Evolutionary conservation across 352 stramenopile species (phyloP).

Genomic region (Plasmopara halstedii): DNA sequence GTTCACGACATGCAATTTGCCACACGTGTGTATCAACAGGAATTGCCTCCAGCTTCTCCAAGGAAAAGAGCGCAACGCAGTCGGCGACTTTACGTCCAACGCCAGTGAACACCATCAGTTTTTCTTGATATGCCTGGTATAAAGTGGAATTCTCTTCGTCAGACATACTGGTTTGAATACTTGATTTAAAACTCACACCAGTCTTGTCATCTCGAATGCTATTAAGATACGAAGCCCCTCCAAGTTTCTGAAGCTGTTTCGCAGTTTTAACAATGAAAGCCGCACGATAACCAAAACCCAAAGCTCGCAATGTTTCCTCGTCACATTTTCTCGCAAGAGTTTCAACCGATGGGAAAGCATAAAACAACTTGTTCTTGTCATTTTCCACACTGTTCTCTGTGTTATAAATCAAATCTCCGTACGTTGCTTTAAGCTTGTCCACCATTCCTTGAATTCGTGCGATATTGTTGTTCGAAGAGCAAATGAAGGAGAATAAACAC

Average conservation of each 20-base stretch:
- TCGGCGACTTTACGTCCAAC: slow-evolving; percentile 95
- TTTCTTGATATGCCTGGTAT: slow-evolving; percentile 35
- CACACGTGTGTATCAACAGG: slow-evolving; percentile 97
- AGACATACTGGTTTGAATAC: slow-evolving; percentile 7
- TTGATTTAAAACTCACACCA: too few species aligned
- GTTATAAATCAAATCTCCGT: slow-evolving; percentile 65
- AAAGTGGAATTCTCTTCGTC: background rate
- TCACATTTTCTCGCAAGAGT: slow-evolving; percentile 58
- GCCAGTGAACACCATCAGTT: slow-evolving; percentile 66
- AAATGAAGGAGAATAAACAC: slow-evolving; percentile 97
- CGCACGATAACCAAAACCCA: slow-evolving; percentile 88
- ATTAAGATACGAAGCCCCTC: slow-evolving; percentile 56
- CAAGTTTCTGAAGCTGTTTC: slow-evolving; percentile 52
- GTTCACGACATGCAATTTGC: slow-evolving; percentile 90
- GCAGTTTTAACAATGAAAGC: slow-evolving; percentile 84
- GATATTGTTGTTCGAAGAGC: slow-evolving; percentile 99
- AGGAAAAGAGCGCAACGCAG: slow-evolving; percentile 95
- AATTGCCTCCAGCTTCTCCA: slow-evolving; percentile 90
- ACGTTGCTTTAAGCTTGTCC: slow-evolving; percentile 79
- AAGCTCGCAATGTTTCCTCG: slow-evolving; percentile 73
- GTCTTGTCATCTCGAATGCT: slow-evolving; percentile 32
- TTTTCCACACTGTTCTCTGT: background rate
- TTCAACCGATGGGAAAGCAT: slow-evolving; percentile 88
- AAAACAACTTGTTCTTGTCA: slow-evolving; percentile 31
- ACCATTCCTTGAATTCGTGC: slow-evolving; percentile 93